Conservation (phyloP, 768 basidiomycete genomes). For the Pulveroboletus ravenelii region DNA sequence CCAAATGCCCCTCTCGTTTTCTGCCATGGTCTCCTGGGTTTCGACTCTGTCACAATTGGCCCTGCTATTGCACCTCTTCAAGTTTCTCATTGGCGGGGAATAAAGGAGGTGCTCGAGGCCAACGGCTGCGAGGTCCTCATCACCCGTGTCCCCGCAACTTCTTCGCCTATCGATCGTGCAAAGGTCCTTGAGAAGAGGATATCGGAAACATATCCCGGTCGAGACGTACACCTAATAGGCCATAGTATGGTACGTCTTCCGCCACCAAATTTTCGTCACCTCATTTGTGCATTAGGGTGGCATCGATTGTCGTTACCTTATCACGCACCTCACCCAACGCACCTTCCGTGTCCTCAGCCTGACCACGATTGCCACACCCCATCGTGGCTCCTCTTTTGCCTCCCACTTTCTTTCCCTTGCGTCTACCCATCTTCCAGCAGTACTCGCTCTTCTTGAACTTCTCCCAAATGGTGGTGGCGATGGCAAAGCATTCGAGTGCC, state of each 20-base stretch:
- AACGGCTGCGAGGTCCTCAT: conserved; percentile 89
- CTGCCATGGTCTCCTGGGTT: conserved; percentile 91
- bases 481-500: conserved; percentile 86
- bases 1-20: conserved; percentile 87
- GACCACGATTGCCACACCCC: conserved; percentile 94
- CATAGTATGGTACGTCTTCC: conserved; percentile 63
- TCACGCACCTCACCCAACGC: conserved; percentile 73
- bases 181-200: conserved; percentile 84
- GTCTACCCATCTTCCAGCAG: conserved; percentile 56
- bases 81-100: conserved; percentile 95
- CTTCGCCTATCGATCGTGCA: conserved; percentile 83
- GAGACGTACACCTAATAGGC: conserved; percentile 82
- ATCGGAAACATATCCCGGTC: conserved; percentile 72
- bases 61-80: conserved; percentile 73
- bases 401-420: conserved; percentile 85
- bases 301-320: conserved; percentile 85
- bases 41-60: conserved; percentile 79
- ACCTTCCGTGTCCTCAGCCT: conserved; percentile 80
- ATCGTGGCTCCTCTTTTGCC: conserved; percentile 90
- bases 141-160: conserved; percentile 90
- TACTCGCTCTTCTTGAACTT: conserved; percentile 72
- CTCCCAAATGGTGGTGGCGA: conserved; percentile 92
- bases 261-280: background rate
- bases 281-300: conserved; percentile 62
- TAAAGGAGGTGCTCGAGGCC: conserved; percentile 85